Conservation (phyloP, 2,329 filamentous ascomycete species). For the Hypoxylon sp. region DNA sequence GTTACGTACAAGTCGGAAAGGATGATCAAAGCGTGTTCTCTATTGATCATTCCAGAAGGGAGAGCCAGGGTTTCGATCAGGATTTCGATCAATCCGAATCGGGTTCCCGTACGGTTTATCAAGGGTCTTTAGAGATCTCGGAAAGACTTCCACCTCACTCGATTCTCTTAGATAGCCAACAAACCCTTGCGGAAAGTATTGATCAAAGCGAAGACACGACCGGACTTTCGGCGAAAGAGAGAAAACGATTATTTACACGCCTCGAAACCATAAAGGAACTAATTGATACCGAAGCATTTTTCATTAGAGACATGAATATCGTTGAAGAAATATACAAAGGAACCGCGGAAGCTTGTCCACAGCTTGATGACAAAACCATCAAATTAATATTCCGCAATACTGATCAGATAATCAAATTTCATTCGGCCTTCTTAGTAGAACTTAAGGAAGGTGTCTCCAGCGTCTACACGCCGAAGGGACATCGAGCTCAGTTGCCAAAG, state of each 20-base stretch:
- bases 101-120: constrained; percentile 64
- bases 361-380: constrained; percentile 85
- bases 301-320: constrained; percentile 96
- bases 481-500: constrained; percentile 58
- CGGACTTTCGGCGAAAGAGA: constrained; percentile 67
- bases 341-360: constrained; percentile 85
- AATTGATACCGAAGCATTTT: constrained; percentile 91
- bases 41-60: constrained; percentile 61
- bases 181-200: constrained; percentile 57
- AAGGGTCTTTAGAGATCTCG: constrained; percentile 61
- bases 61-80: constrained; percentile 62
- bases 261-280: constrained; percentile 91
- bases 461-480: constrained; percentile 78
- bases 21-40: constrained; percentile 62
- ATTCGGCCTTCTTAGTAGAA: constrained; percentile 82
- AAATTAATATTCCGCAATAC: constrained; percentile 94
- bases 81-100: constrained; percentile 61
- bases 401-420: constrained; percentile 90
- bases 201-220: constrained; percentile 51
- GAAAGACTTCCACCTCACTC: constrained; percentile 59
- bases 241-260: constrained; percentile 82
- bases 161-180: constrained; percentile 57
- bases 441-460: constrained; percentile 85
- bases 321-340: constrained; percentile 98
- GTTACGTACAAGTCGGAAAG: constrained; percentile 59